These are phyloP conservation scores for Irpex sp. DNA, from an alignment of 1,284 basidiomycete genomes.

Conservation along the genomic window DNA sequence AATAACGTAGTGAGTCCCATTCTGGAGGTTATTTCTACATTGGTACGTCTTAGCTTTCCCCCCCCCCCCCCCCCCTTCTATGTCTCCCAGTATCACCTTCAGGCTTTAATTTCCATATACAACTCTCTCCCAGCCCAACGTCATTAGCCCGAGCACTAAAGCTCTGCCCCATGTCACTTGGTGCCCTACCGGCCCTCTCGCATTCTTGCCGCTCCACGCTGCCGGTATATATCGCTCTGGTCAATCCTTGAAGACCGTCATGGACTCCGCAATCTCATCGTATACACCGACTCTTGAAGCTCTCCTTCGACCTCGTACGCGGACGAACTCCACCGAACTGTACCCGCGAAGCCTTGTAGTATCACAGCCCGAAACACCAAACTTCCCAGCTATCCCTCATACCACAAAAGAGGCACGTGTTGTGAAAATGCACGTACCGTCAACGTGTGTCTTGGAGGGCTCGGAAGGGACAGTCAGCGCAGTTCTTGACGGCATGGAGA, in stretches of 20 bases:
- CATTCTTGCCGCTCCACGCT: neutral
- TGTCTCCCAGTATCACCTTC: too few relatives aligned
- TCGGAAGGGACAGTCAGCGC: conserved; percentile 1
- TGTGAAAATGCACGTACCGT: neutral
- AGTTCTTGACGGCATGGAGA: conserved; percentile 8
- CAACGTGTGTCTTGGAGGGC: neutral
- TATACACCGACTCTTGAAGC: neutral
- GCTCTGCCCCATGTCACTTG: neutral
- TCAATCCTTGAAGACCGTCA: neutral
- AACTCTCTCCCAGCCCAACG: too few relatives aligned
- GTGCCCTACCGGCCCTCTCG: neutral
- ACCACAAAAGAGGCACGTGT: neutral
- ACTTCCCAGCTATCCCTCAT: neutral
- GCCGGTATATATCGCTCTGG: neutral
- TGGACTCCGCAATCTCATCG: neutral
- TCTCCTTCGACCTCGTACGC: neutral
- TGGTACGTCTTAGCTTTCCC: neutral
- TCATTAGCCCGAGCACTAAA: neutral
- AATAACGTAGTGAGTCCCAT: neutral
- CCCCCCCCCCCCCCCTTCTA: too few relatives aligned
- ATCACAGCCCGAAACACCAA: neutral
- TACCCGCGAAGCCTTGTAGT: neutral
- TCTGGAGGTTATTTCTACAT: neutral
- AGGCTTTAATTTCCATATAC: too few relatives aligned
- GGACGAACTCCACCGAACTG: neutral